Evolutionary conservation across 1,139 yeast species (phyloP), one percentile per base, ranked within the genome.

Genomic region (Geotrichum fermentans): DNA sequence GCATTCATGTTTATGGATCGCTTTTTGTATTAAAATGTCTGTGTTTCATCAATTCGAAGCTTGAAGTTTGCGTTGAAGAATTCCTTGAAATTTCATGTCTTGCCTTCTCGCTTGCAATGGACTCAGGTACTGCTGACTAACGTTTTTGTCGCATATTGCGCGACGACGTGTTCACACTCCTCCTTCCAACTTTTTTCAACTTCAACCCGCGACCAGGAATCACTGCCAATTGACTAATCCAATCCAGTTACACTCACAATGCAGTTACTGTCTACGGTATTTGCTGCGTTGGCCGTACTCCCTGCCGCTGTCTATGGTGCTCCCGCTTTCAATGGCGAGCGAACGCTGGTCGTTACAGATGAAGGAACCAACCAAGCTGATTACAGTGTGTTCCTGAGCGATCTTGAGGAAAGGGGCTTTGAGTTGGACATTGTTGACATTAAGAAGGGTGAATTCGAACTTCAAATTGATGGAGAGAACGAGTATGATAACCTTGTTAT

Each of bases 401-500:
- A 61, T 39, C 54, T 67, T 14, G 49, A 53, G 49, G 61, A 56
- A 8, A 68, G 72, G 30, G 64, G 65, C 2, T 65, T 60, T 49
- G 59, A 62, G 2, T 43, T 72, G 10, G 59, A 62, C 6, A 55
- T 63, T 43, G 58, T 57, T 24, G 52, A 58, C 35, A 58, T 62
- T 18, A 63, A 59, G 18, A 64, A 66, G 34, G 65, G 64, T 3
- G 56, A 56, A 1, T 57, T 72, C 11, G 62, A 66, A 22, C 64
- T 80, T 50, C 67, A 70, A 53, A 59, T 60, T 42, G 72, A 68
- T 49, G 79, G 74, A 36, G 68, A 64, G 38, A 72, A 74, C 54
- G 54, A 64, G 11, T 80, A 72, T 57, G 81, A 79, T 56, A 79
- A 80, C 57, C 55, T 83, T 49, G 60, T 83, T 32, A 54, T 83